Evolutionary conservation across 2,329 filamentous ascomycete genomes (phyloP), one percentile per base, ranked within the genome.

Genomic region (Aspergillus intermedius): DNA sequence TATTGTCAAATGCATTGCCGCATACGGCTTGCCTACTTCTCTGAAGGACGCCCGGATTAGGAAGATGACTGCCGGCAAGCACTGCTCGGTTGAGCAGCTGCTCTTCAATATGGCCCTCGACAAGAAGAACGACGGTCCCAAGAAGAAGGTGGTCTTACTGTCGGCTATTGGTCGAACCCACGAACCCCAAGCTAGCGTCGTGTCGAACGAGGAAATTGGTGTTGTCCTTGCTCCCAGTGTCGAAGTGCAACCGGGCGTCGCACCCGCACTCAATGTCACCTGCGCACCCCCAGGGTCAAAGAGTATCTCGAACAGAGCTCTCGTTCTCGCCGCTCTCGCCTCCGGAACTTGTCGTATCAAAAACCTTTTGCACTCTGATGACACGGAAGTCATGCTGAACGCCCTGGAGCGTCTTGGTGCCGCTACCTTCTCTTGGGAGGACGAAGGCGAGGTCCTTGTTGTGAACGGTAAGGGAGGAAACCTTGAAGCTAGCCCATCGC

Each of bases 91-190:
- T 2, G 88, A 96, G 58, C 80, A 87, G 49, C 72, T 98, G 45
- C 78, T 98, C 49, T 79, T 86, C 56, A 95, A 95, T 66, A 98
- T 98, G 93, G 90, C 87, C 0, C 86, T 98, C 7, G 93, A 98
- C 72, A 98, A 98, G 79, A 98, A 98, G 77, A 98, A 98, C 57
- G 87, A 95, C 41, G 93, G 93, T 2, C 81, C 81, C 50, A 90
- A 91, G 70, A 98, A 98, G 77, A 97, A 95, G 72, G 87, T 98
- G 54, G 91, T 96, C 5, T 79, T 98, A 6, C 77, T 98, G 9
- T 91, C 90, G 1, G 87, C 87, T 10, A 95, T 98, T 64, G 93
- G 93, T 49, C 82, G 85, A 61, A 94, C 90, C 0, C 73, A 91
- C 62, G 93, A 98, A 72, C 86, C 83, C 47, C 87, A 86, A 67